Base-by-base conservation (phyloP, 129 eudicot genomes). In the Chrysanthemum seticuspe region DNA sequence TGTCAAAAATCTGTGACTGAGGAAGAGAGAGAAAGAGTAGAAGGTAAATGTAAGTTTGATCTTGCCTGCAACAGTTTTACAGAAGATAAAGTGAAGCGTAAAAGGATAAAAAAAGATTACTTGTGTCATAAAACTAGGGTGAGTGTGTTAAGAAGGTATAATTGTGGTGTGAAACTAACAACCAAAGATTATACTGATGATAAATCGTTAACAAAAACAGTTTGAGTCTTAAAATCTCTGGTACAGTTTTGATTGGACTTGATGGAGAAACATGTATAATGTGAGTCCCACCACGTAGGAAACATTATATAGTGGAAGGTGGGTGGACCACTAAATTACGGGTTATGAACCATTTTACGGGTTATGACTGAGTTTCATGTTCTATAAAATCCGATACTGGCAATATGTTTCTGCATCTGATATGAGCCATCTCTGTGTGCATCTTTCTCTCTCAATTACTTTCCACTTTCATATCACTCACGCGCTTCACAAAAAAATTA, bases 101-200 rank as follows among this genome's bases (percentile, higher is more conserved):
- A 70, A 65, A 61, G 34, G 47, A 65, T 52, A 4, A 81, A 68
- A 55, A 49, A 63, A 25, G 64, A 64, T 68, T 60, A 72, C 74
- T 52, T 62, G 18, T 62, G 77, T 65, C 79, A 76, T 61, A 81
- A 77, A 40, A 77, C 75, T 75, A 73, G 94, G 75, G 91, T 87
- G 10, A 74, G 81, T 47, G 49, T 79, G 62, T 73, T 85, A 82
- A 83, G 92, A 83, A 86, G 81, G 79, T 19, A 61, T 74, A 65
- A 59, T 34, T 83, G 51, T 63, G 98, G 96, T 44, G 85, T 48
- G 55, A 89, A 80, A 53, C 82, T 89, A 52, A 63, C 57, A 50
- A 75, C 71, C 72, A 72, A 52, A 31, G 80, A 77, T 70, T 13
- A 27, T 47, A 53, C 47, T 59, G 69, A 76, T 76, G 83, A 63